Conservation (phyloP, 441 rosid species). For the Jatropha multifida region DNA sequence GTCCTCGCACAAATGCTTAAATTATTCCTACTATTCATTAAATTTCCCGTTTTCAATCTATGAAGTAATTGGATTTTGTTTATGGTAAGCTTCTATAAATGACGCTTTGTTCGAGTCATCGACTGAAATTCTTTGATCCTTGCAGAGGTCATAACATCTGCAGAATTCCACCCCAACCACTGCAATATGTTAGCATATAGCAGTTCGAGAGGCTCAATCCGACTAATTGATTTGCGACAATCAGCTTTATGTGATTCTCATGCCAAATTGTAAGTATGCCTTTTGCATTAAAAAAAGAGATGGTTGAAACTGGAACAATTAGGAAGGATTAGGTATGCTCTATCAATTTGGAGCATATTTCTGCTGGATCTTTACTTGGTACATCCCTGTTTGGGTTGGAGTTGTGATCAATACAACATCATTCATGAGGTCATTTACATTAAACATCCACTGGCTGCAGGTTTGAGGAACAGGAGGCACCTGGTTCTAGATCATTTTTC, state of each 20-base stretch:
- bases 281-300: background rate
- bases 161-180: slow-evolving; percentile 94
- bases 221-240: slow-evolving; percentile 93
- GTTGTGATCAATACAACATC: background rate
- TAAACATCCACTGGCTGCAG: slow-evolving; percentile 39
- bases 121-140: slow-evolving; percentile 20
- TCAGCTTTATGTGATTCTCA: slow-evolving; percentile 86
- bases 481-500: slow-evolving; percentile 91
- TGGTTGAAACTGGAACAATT: background rate
- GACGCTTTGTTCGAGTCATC: slow-evolving; percentile 3
- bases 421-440: slow-evolving; percentile 9
- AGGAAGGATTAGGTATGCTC: background rate
- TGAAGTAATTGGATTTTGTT: background rate
- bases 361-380: background rate
- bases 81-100: slow-evolving; percentile 11
- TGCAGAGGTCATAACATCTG: slow-evolving; percentile 98
- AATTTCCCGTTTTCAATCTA: background rate
- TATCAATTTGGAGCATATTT: background rate
- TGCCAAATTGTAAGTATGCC: slow-evolving; percentile 48
- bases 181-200: slow-evolving; percentile 90
- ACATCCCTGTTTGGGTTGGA: background rate
- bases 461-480: slow-evolving; percentile 94
- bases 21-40: background rate
- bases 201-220: slow-evolving; percentile 95
- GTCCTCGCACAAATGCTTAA: background rate